Evolutionary conservation across 352 stramenopile genomes (phyloP).

Genomic region (Globisporangium megalacanthum): DNA sequence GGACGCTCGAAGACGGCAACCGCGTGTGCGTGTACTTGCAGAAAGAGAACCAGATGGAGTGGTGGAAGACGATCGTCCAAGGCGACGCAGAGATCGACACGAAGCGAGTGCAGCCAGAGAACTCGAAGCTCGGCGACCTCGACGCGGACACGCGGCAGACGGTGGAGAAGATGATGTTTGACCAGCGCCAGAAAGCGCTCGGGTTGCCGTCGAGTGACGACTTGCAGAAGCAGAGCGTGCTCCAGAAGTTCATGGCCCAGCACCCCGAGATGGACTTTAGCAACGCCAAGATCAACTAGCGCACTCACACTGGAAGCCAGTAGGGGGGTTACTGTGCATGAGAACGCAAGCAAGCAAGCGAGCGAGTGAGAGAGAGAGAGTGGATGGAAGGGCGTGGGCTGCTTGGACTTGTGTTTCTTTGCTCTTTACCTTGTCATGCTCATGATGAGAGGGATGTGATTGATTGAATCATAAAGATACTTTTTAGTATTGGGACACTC

Average conservation of each 20-base stretch:
- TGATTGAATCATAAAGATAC: no score
- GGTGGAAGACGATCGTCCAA: slow-evolving; percentile 97
- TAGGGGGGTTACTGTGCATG: no score
- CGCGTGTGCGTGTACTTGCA: slow-evolving; percentile 92
- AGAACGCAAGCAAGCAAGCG: not conserved
- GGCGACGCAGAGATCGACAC: slow-evolving; percentile 97
- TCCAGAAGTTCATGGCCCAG: slow-evolving; percentile 99
- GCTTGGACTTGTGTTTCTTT: no score
- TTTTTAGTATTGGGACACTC: no score
- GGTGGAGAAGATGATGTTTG: slow-evolving; percentile 99
- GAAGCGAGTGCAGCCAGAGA: slow-evolving; percentile 98
- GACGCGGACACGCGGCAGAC: slow-evolving; percentile 98
- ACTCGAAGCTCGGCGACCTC: slow-evolving; percentile 96
- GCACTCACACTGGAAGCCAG: not conserved
- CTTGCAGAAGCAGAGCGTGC: slow-evolving; percentile 95
- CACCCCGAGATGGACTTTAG: slow-evolving; percentile 99
- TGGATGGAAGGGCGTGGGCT: no score
- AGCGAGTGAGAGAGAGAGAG: no score
- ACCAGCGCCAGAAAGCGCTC: slow-evolving; percentile 96
- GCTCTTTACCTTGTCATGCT: no score
- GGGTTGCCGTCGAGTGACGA: slow-evolving; percentile 97
- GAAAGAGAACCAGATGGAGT: slow-evolving; percentile 99
- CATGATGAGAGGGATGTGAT: no score
- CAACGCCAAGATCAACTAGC: slow-evolving; percentile 96
- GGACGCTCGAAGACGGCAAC: slow-evolving; percentile 94